Conservation (phyloP, 1,284 basidiomycete species). For the Marasmius fiardii region DNA sequence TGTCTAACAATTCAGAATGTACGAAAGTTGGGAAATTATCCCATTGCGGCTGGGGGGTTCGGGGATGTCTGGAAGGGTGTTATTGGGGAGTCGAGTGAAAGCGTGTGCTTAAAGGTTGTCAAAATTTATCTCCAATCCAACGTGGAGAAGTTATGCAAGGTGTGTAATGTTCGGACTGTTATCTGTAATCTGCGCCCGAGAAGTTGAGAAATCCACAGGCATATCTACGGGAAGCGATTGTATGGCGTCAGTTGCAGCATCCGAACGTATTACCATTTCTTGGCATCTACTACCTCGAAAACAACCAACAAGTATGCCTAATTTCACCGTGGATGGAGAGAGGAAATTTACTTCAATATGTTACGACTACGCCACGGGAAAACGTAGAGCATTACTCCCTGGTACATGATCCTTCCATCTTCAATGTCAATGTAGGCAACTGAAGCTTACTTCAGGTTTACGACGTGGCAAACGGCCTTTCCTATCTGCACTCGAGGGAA, state of each 20-base stretch:
- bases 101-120: slow-evolving; percentile 5
- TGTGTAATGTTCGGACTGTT: too few species aligned
- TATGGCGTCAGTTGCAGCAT: too few species aligned
- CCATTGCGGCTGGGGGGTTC: background rate
- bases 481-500: background rate
- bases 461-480: background rate
- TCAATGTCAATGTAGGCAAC: background rate
- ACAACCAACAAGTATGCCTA: background rate
- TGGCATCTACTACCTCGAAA: background rate
- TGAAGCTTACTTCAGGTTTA: background rate
- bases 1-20: background rate
- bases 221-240: background rate
- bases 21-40: background rate
- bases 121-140: slow-evolving; percentile 3
- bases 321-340: slow-evolving; percentile 29
- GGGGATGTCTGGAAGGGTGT: slow-evolving; percentile 1
- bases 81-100: background rate
- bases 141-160: background rate
- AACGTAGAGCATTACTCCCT: slow-evolving; percentile 20
- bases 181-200: background rate
- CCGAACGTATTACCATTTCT: background rate
- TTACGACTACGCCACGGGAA: slow-evolving; percentile 15
- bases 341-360: slow-evolving; percentile 27
- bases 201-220: background rate
- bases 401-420: slow-evolving; percentile 16